These are phyloP conservation scores for Leccinum subtestaceum DNA, from an alignment of 768 basidiomycete genomes.

Conservation along the genomic window DNA sequence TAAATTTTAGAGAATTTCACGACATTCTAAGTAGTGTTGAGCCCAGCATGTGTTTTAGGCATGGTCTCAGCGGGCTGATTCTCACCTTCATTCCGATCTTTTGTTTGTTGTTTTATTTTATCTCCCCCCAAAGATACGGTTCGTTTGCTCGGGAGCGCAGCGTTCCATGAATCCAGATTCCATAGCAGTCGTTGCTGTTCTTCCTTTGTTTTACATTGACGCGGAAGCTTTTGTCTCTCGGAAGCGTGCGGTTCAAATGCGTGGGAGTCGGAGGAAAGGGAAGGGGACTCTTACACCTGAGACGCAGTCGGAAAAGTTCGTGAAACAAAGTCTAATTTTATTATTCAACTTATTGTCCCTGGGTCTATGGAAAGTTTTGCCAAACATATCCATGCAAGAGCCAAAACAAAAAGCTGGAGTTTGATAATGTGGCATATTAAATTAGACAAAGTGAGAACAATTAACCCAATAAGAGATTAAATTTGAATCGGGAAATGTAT, in stretches of 20 bases:
- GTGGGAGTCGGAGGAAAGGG: constrained; percentile 18
- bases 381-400: no score
- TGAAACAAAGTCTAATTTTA: no score
- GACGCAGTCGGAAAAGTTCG: no score
- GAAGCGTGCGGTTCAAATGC: constrained; percentile 19
- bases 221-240: constrained; percentile 12
- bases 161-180: background rate
- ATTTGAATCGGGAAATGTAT: no score
- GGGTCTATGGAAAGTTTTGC: no score
- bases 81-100: constrained; percentile 18
- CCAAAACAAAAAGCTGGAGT: no score
- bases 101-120: background rate
- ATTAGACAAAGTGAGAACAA: no score
- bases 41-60: constrained; percentile 27
- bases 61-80: constrained; percentile 21
- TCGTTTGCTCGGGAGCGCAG: background rate
- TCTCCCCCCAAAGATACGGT: background rate
- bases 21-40: constrained; percentile 1
- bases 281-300: background rate
- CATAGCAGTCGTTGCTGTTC: background rate
- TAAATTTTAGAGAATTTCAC: constrained; percentile 4
- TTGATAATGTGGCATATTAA: no score
- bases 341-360: no score
- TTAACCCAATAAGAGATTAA: no score
- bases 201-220: background rate